Conservation (phyloP, 352 stramenopile genomes). For the Globisporangium paroecandrum region DNA sequence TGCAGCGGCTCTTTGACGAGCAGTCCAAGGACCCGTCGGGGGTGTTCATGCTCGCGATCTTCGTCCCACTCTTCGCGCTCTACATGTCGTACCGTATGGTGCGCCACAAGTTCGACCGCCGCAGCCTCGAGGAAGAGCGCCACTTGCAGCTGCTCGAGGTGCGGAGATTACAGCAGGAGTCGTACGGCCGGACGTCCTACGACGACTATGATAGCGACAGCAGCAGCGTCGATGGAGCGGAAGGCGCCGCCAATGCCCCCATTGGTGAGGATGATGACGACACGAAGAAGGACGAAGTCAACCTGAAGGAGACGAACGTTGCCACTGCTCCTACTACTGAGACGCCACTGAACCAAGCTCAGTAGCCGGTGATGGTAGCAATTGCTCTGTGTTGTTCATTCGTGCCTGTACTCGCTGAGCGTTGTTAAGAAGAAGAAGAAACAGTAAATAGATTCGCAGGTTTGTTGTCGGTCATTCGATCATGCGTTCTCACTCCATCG, state of each 20-base stretch:
- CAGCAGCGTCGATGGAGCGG: constrained; percentile 16
- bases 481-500: background rate
- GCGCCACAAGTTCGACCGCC: constrained; percentile 39
- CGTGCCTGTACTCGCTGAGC: background rate
- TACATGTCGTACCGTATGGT: constrained; percentile 46
- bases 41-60: constrained; percentile 58
- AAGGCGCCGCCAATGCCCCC: constrained; percentile 22
- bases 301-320: constrained; percentile 12
- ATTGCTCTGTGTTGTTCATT: background rate
- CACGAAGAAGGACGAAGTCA: constrained; percentile 20
- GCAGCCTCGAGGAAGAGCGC: constrained; percentile 30
- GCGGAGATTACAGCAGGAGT: constrained; percentile 63
- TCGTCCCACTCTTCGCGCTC: constrained; percentile 51
- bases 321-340: background rate
- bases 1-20: constrained; percentile 60
- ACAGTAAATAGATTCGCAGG: constrained; percentile 9
- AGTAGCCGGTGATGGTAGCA: background rate
- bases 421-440: background rate
- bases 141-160: constrained; percentile 68
- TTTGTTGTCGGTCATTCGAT: background rate
- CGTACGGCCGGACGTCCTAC: constrained; percentile 42
- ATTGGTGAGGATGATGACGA: constrained; percentile 27
- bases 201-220: constrained; percentile 60
- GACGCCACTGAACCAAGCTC: background rate
- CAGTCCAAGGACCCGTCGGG: constrained; percentile 67